Conservation (phyloP, 1,284 basidiomycete species). For the Trichosporon inkin region DNA sequence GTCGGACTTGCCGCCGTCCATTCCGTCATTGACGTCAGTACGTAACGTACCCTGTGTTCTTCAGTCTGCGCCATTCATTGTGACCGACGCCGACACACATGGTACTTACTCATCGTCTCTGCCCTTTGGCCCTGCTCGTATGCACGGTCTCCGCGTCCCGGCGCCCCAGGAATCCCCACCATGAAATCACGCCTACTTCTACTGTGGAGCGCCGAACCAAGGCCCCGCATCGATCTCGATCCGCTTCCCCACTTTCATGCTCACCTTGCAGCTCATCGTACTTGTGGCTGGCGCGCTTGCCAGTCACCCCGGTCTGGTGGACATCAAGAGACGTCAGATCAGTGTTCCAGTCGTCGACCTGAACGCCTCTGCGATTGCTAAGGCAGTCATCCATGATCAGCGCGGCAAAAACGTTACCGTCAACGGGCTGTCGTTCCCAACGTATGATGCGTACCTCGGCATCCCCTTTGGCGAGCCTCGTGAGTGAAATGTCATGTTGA, state of each 20-base stretch:
- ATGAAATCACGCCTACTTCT: too few relatives aligned
- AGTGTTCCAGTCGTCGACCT: neutral
- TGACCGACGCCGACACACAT: too few relatives aligned
- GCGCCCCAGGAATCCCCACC: too few relatives aligned
- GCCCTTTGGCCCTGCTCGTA: too few relatives aligned
- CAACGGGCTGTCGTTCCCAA: neutral
- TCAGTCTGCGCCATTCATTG: too few relatives aligned
- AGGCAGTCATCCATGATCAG: neutral
- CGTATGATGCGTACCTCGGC: constrained; percentile 10
- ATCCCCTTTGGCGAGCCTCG: constrained; percentile 18
- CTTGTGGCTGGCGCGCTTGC: neutral
- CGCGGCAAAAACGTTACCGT: neutral
- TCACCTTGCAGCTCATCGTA: neutral
- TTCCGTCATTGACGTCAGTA: too few relatives aligned
- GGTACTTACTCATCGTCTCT: too few relatives aligned
- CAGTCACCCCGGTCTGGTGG: neutral
- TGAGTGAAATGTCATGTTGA: neutral
- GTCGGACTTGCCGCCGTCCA: too few relatives aligned
- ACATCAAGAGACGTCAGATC: neutral
- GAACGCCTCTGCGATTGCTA: neutral
- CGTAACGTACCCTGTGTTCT: too few relatives aligned
- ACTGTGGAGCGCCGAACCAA: too few relatives aligned
- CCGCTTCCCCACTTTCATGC: neutral
- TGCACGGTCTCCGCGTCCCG: too few relatives aligned
- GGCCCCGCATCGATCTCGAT: too few relatives aligned